Conservation (phyloP, 2,329 filamentous ascomycete genomes). For the Neonectria faginata region DNA sequence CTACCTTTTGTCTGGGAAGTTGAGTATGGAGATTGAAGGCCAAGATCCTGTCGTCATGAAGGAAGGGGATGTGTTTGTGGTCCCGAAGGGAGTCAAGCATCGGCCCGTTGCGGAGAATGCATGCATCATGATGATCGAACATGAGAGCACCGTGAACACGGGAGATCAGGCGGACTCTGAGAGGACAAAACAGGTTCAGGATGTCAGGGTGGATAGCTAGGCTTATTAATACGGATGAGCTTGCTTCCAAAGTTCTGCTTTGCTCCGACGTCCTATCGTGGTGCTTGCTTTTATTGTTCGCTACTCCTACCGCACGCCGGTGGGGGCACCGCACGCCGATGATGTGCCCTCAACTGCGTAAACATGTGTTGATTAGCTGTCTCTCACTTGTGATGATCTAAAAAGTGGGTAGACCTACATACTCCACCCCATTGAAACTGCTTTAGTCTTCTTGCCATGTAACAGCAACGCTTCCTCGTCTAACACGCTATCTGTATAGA, state of each 20-base stretch:
- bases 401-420: too few relatives aligned
- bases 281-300: too few relatives aligned
- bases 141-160: constrained; percentile 48
- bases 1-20: constrained; percentile 51
- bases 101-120: constrained; percentile 52
- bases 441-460: background rate
- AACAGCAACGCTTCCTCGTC: background rate
- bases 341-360: too few relatives aligned
- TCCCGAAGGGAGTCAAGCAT: constrained; percentile 53
- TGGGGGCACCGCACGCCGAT: too few relatives aligned
- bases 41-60: constrained; percentile 45
- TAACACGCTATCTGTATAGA: background rate
- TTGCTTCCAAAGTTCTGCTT: too few relatives aligned
- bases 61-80: constrained; percentile 50
- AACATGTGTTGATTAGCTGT: too few relatives aligned
- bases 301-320: too few relatives aligned
- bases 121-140: constrained; percentile 54
- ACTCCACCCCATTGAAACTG: background rate
- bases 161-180: constrained; percentile 43
- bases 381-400: too few relatives aligned
- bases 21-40: constrained; percentile 51
- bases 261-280: too few relatives aligned
- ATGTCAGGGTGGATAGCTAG: constrained; percentile 19
- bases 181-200: constrained; percentile 38
- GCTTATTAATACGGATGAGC: background rate